Evolutionary conservation across 768 basidiomycete genomes (phyloP).

Genomic region (Auricularia sp.): DNA sequence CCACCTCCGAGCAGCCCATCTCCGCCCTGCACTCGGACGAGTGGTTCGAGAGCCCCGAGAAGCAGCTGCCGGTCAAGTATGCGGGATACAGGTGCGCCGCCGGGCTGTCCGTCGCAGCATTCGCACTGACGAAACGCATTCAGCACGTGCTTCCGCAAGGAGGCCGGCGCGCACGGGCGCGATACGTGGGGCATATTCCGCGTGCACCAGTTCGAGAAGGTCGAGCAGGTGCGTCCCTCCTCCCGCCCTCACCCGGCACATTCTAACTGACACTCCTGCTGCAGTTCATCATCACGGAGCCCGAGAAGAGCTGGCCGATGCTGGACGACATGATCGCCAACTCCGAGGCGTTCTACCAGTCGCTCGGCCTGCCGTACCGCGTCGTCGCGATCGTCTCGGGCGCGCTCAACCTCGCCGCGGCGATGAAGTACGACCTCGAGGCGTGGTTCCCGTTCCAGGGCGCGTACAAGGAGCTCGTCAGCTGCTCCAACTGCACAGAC

Average conservation of each 20-base stretch:
- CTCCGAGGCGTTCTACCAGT: slow-evolving; percentile 94
- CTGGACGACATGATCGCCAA: slow-evolving; percentile 84
- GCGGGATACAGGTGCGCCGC: slow-evolving; percentile 53
- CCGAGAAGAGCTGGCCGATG: slow-evolving; percentile 89
- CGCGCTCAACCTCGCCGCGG: slow-evolving; percentile 90
- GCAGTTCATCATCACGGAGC: slow-evolving; percentile 88
- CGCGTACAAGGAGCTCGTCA: slow-evolving; percentile 93
- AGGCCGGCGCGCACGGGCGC: slow-evolving; percentile 92
- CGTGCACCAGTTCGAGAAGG: slow-evolving; percentile 98
- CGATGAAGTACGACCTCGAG: slow-evolving; percentile 95
- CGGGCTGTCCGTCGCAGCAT: no score
- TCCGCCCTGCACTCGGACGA: slow-evolving; percentile 93
- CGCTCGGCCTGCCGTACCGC: slow-evolving; percentile 83
- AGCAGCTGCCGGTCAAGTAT: slow-evolving; percentile 85
- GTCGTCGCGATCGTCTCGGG: slow-evolving; percentile 93
- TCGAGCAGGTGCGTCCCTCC: slow-evolving; percentile 41
- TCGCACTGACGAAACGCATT: slow-evolving; percentile 14
- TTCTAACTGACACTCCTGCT: no score
- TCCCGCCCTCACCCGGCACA: no score
- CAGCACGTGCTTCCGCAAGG: slow-evolving; percentile 92
- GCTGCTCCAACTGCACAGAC: slow-evolving; percentile 97
- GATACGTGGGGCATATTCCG: slow-evolving; percentile 99
- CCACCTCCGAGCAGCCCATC: slow-evolving; percentile 97
- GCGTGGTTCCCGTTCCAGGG: slow-evolving; percentile 99
- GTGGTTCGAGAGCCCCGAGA: slow-evolving; percentile 91